These are phyloP conservation scores for Blastobotrys serpentis DNA, from an alignment of 1,139 yeast genomes.

Conservation along the genomic window DNA sequence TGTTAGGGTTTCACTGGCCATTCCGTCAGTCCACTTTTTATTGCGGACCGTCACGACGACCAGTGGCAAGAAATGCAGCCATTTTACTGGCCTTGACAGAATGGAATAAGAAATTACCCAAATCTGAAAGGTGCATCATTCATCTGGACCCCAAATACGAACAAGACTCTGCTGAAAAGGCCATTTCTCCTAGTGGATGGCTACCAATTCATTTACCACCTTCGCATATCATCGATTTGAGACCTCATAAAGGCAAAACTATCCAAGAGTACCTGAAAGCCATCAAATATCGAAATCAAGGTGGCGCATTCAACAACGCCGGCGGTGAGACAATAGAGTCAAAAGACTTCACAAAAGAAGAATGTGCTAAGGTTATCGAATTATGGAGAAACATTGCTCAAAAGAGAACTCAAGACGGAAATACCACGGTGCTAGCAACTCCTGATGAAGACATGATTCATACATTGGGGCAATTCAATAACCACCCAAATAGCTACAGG, in stretches of 20 bases:
- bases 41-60: slow-evolving; percentile 42
- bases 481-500: slow-evolving; percentile 24
- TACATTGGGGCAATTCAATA: slow-evolving; percentile 33
- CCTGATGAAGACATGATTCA: slow-evolving; percentile 41
- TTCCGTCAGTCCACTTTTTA: slow-evolving; percentile 45
- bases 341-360: slow-evolving; percentile 35
- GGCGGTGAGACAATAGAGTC: slow-evolving; percentile 41
- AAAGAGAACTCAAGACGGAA: slow-evolving; percentile 42
- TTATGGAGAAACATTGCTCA: slow-evolving; percentile 45
- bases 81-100: slow-evolving; percentile 42
- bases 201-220: slow-evolving; percentile 40
- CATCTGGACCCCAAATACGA: slow-evolving; percentile 45
- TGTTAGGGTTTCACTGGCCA: slow-evolving; percentile 51
- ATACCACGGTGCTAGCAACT: slow-evolving; percentile 42
- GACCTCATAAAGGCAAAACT: slow-evolving; percentile 40
- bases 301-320: slow-evolving; percentile 39
- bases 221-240: slow-evolving; percentile 45
- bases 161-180: slow-evolving; percentile 39
- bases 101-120: slow-evolving; percentile 39
- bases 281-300: slow-evolving; percentile 45
- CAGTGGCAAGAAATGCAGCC: slow-evolving; percentile 46
- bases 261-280: slow-evolving; percentile 43
- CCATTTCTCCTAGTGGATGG: slow-evolving; percentile 47
- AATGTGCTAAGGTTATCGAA: slow-evolving; percentile 38
- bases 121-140: slow-evolving; percentile 38